Evolutionary conservation across 176 grass and related monocot species (phyloP).

Genomic region (Eleusine indica): DNA sequence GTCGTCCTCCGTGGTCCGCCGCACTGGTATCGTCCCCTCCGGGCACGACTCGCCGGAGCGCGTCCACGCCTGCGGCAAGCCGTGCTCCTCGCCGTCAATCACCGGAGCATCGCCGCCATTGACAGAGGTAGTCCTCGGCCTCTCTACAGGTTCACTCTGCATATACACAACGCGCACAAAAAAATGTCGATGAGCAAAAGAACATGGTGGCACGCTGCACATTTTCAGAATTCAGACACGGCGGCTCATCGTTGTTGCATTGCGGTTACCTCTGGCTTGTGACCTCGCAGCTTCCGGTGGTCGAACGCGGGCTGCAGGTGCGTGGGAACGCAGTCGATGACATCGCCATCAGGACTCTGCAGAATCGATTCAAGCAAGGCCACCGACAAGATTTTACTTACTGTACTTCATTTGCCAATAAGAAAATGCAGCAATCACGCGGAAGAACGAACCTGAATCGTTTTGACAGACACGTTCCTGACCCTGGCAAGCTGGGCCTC

Average conservation of each 20-base stretch:
- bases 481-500: slow-evolving; percentile 49
- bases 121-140: background rate
- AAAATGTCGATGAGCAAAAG: background rate
- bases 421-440: background rate
- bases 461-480: slow-evolving; percentile 62
- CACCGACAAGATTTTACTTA: background rate
- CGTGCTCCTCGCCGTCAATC: slow-evolving; percentile 18
- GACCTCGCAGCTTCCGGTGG: slow-evolving; percentile 61
- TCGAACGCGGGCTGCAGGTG: slow-evolving; percentile 88
- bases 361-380: background rate
- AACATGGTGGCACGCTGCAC: background rate
- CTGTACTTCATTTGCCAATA: background rate
- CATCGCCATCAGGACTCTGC: slow-evolving; percentile 77
- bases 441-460: slow-evolving; percentile 38
- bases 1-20: slow-evolving; percentile 60
- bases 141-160: slow-evolving; percentile 42
- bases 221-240: background rate
- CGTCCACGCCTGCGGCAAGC: slow-evolving; percentile 61
- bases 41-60: slow-evolving; percentile 65
- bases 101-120: background rate
- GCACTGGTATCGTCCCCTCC: slow-evolving; percentile 61
- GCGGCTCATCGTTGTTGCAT: background rate
- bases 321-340: slow-evolving; percentile 81
- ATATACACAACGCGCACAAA: background rate
- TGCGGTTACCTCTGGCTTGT: slow-evolving; percentile 63